These are phyloP conservation scores for Wallacemonas sp. DNA, from an alignment of 208 protist species.

Conservation along the genomic window DNA sequence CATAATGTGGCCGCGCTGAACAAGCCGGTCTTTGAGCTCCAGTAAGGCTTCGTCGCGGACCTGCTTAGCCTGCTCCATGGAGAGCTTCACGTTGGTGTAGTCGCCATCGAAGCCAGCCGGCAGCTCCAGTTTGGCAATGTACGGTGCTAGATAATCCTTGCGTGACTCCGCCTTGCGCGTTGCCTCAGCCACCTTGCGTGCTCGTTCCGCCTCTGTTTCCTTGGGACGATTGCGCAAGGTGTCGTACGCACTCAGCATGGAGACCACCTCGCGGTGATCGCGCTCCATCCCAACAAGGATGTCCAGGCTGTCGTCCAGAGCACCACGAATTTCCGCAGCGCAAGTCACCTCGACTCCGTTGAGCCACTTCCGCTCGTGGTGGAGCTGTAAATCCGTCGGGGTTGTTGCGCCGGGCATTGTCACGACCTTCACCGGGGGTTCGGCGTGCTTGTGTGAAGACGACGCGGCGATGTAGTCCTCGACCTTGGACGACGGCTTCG, in stretches of 20 bases:
- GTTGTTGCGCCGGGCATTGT: constrained; percentile 62
- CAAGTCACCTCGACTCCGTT: constrained; percentile 59
- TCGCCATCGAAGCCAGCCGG: constrained; percentile 70
- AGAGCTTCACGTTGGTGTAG: constrained; percentile 71
- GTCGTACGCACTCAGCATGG: constrained; percentile 77
- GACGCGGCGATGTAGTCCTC: constrained; percentile 80
- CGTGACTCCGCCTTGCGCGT: constrained; percentile 72
- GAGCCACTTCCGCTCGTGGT: constrained; percentile 87
- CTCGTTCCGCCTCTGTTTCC: constrained; percentile 81
- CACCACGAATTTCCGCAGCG: constrained; percentile 55
- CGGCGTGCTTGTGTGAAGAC: constrained; percentile 24
- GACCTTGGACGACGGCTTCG: constrained; percentile 64
- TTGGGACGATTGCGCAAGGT: constrained; percentile 87
- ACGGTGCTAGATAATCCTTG: constrained; percentile 89
- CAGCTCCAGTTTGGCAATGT: constrained; percentile 85
- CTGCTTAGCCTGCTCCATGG: constrained; percentile 73
- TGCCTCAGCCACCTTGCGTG: constrained; percentile 67
- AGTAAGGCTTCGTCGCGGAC: constrained; percentile 84
- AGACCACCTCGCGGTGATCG: constrained; percentile 41
- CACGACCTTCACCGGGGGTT: constrained; percentile 60
- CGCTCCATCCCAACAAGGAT: constrained; percentile 55
- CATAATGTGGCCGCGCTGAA: constrained; percentile 92
- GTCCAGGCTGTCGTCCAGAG: constrained; percentile 56
- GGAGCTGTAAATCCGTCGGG: constrained; percentile 77
- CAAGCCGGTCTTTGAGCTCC: constrained; percentile 90